Percentiles rank a stretch among this genome's conserved stretches.
Evolutionary conservation across 2,329 filamentous ascomycete species (phyloP).

Genomic region (Apiospora hydei): DNA sequence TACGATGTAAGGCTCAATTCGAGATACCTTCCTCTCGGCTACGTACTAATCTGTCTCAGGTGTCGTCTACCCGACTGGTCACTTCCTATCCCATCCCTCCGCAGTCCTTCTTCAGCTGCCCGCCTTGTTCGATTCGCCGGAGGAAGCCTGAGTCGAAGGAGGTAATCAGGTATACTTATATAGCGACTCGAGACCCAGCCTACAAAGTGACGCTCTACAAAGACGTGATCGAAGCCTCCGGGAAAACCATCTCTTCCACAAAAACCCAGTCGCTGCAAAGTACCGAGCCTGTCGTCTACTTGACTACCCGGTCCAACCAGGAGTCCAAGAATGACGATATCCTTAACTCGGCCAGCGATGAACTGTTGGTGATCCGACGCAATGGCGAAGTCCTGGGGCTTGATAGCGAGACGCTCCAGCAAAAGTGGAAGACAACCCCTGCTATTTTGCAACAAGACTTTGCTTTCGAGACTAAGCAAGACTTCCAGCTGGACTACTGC

Average conservation of each 20-base stretch:
- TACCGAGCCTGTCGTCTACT: conserved; percentile 50
- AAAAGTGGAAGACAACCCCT: conserved; percentile 55
- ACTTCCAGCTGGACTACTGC: conserved; percentile 58
- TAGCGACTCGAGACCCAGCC: conserved; percentile 59
- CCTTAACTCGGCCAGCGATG: conserved; percentile 31
- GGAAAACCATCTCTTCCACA: conserved; percentile 60
- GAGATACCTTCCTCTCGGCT: background rate
- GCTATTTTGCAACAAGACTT: conserved; percentile 52
- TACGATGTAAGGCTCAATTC: conserved; percentile 57
- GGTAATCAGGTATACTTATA: conserved; percentile 66
- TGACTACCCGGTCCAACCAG: conserved; percentile 46
- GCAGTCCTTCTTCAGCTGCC: conserved; percentile 68
- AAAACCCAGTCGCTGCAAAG: conserved; percentile 52
- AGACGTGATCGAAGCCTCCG: conserved; percentile 59
- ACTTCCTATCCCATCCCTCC: conserved; percentile 73
- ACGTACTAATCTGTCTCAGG: conserved; percentile 47
- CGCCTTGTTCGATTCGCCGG: conserved; percentile 64
- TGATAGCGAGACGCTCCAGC: conserved; percentile 60
- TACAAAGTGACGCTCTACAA: conserved; percentile 66
- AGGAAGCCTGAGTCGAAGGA: conserved; percentile 56
- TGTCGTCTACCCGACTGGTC: conserved; percentile 66
- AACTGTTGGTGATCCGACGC: conserved; percentile 63
- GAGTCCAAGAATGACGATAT: conserved; percentile 37
- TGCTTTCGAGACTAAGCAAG: conserved; percentile 40
- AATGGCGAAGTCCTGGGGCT: conserved; percentile 69